Base-by-base conservation (phyloP, 208 protist species). In the Phytomonas sp. region DNA sequence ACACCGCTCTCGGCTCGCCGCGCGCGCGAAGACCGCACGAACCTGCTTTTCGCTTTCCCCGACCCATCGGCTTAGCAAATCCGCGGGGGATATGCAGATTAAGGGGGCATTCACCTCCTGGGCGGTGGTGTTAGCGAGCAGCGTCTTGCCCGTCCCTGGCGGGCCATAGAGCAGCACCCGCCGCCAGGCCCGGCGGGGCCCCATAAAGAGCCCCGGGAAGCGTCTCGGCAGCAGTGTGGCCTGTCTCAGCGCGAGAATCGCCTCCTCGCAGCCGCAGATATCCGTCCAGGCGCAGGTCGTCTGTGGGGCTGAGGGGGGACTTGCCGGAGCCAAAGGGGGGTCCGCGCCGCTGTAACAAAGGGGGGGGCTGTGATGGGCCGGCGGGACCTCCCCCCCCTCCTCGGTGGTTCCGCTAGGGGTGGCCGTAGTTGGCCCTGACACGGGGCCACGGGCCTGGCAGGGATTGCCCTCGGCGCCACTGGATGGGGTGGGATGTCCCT, bases 121-220 rank as follows among this genome's bases (percentile, higher is more conserved):
- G 82, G 99, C 98, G 4, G 99, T 98, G 0, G 98, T 98, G 52
- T 96, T 84, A 0, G 98, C 98, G n/a, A 99, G 82, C 30, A 99
- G 88, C 40, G 98, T 99, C 83, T 99, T 99, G 49, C 94, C 94
- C 26, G 96, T 98, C 40, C 97, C 97, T 16, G 98, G 98, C 10
- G 98, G 98, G 2, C 98, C 98, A 70, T 99, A 99, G 29, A 99
- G 82, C 14, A 99, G 84, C 11, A 99, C 88, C 23, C 93, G 93
- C 74, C 99, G 97, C 63, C 94, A 97, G 86, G 97, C 97, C 29
- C 93, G 91, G 23, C 83, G 88, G 7, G 88, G 86, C 42, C 95
- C 97, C 8, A 73, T 81, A 80, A 99, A 99, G 49, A 99, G 82
- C 8, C 98, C 86, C 12, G 98, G 98, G 71, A 98, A 98, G 68